Base-by-base conservation (phyloP, 1,284 basidiomycete genomes). In the Ganoderma meredithae region DNA sequence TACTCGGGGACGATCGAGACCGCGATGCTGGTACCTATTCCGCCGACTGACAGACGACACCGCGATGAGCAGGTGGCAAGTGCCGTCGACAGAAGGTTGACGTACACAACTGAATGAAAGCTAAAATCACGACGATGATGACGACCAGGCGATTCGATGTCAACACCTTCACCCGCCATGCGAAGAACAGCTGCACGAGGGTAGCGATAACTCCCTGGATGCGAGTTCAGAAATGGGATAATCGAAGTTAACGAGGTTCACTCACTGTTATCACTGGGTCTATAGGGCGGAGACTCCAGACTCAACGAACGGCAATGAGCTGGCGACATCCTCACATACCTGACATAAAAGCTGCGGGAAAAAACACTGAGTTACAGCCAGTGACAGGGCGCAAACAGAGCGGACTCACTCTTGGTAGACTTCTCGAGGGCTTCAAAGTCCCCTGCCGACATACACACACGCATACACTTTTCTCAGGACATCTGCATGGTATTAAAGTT, bases 131-230 rank as follows among this genome's bases (percentile, higher is more conserved):
- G 44, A 78, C 73, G 27, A 73, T 56, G 2, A 36, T 39, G 25
- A 79, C 71, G 15, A 76, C 63, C 9, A 74, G 61, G 47, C 69
- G 70, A 63, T 67, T 79, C 36, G 73, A 70, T 10, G 77, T 80
- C 52, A 83, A 74, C 33, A 81, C 72, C 52, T 76, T 76, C 47
- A 82, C 80, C 64, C 82, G 74, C 81, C 81, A 83, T 1, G 82
- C 79, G 67, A 83, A 83, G 72, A 83, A 83, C 41, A 80, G 62
- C 58, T 83, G 81, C n/a, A 82, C 81, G 36, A 77, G 71, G 40
- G 76, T 71, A 15, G 82, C 81, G 9, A 81, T 79, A 58, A 83
- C 71, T 3, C 77, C 76, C 79, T 82, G 56, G 8, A 19, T 22
- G 47, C 43, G 31, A 7, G 9, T 13, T 31, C 36, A 41, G 12